Base-by-base conservation (phyloP, 306 rosid genomes). In the Castanospermum australe region DNA sequence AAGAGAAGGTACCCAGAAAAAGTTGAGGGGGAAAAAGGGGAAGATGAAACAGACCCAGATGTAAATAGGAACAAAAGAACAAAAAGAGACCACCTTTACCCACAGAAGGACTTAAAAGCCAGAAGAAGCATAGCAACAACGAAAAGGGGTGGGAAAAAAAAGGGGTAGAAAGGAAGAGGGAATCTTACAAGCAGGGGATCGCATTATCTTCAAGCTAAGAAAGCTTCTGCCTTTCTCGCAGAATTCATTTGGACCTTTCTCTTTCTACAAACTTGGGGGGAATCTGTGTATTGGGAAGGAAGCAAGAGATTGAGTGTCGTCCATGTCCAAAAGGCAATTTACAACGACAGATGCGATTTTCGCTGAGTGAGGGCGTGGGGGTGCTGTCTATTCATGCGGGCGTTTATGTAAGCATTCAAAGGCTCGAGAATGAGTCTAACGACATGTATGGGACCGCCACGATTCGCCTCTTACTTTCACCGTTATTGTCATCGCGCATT, bases 241-340 rank as follows among this genome's bases (percentile, higher is more conserved):
- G 7, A 68, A 62, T 22, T 25, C 78, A 61, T 24, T 30, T 17
- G 11, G 38, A 18, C 48, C 64, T 66, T 50, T 44, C 44, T 44
- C 47, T 28, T 22, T 60, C 15, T 36, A 35, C 30, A n/a, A 20
- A 56, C 30, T 47, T 24, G 13, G 1, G 73, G 80, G 76, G 86
- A 86, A 76, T 18, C 86, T 70, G 50, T 35, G 84, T 71, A 83
- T 88, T 79, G 77, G 80, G 89, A 77, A 87, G 15, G 92, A 92
- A 92, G 94, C 91, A 86, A 92, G 90, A 85, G 93, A 89, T 87
- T 51, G 92, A 84, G 97, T 82, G 87, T 33, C 22, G 69, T 41
- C 64, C 39, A 78, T 84, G 82, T 78, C 70, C 20, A 68, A 75
- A 75, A 71, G 50, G 62, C 82, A 63, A 52, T 48, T 48, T 55